Conservation (phyloP, 2,329 filamentous ascomycete species). For the Curvularia lunata region DNA sequence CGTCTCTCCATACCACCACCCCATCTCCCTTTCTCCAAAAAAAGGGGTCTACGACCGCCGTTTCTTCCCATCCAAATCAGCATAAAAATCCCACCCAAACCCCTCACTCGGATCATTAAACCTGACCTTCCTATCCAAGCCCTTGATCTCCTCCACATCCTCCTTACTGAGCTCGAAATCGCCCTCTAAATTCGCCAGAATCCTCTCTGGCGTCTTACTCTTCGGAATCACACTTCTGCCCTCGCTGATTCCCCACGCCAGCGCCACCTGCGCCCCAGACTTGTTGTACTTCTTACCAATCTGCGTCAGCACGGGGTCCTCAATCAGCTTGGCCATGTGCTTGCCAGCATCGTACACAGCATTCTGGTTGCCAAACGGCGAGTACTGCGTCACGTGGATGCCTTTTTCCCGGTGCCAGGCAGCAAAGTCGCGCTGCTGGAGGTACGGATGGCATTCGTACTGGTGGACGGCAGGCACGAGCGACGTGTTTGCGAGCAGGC, state of each 20-base stretch:
- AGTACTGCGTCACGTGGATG: conserved; percentile 46
- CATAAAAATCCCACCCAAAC: conserved; percentile 66
- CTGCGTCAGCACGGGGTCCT: conserved; percentile 68
- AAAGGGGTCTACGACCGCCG: no score
- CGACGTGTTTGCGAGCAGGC: conserved; percentile 55
- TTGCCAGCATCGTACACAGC: conserved; percentile 41
- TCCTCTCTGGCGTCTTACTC: conserved; percentile 40
- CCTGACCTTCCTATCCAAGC: conserved; percentile 65
- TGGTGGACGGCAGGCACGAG: conserved; percentile 42
- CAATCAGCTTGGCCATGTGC: conserved; percentile 48
- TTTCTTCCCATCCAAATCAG: conserved; percentile 62
- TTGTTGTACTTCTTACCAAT: conserved; percentile 66
- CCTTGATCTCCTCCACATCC: conserved; percentile 69
- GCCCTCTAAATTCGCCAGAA: conserved; percentile 53
- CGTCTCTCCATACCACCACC: no score
- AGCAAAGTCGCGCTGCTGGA: conserved; percentile 37
- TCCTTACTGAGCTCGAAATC: conserved; percentile 74
- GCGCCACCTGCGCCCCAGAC: conserved; percentile 80
- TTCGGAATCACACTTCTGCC: conserved; percentile 45
- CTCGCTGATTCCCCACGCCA: conserved; percentile 80
- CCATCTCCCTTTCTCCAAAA: no score
- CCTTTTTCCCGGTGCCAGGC: conserved; percentile 37
- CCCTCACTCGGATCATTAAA: conserved; percentile 65
- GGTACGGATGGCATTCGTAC: conserved; percentile 42
- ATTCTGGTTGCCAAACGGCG: conserved; percentile 45